Evolutionary conservation across 768 basidiomycete species (phyloP), one percentile per base, ranked within the genome.

Genomic region (Lactifluus volemus): DNA sequence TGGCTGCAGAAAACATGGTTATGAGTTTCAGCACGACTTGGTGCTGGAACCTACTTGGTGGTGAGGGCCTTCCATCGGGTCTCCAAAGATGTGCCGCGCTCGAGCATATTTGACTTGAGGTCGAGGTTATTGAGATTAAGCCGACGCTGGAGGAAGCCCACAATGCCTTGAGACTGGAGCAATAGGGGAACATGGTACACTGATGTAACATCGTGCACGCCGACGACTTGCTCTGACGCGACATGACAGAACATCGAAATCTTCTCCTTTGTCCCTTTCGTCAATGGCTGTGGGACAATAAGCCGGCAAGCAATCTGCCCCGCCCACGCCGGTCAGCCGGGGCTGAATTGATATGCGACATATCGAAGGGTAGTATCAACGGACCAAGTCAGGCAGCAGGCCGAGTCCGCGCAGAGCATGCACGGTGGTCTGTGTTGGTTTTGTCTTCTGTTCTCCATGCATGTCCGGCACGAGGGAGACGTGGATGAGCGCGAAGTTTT

Each of bases 221-320:
- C 96, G 53, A 99, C 80, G 44, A 98, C 96, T 68, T 92, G 89
- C 68, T 91, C 86, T 3, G 86, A 78, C 3, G 84, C 77, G 67
- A 99, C 96, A 69, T 99, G 96, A 74, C 96, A 98, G 80, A 98
- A 98, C 95, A 98, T 98, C 63, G 92, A 93, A 45, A 99, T 96
- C 73, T 99, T 99, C 69, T 86, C 82, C 74, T 94, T 96, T 39
- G 95, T 96, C 0, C 89, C 81, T 15, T 82, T 79, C 56, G 87
- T 83, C n/a, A 99, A 78, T 0, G 89, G 86, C 63, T 89, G 81
- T 19, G 88, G 85, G 61, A 88, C 85, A 55, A 90, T 76, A 36
- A 93, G 76, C 44, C 96, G 86, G 73, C 96, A 98, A 0, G 96
- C 96, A 68, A 99, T 96, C 94, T 97, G 53, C 5, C 38, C 30